phyloP scores from a whole-genome alignment of 805 yeast species.

The Brettanomyces bruxellensis region DNA sequence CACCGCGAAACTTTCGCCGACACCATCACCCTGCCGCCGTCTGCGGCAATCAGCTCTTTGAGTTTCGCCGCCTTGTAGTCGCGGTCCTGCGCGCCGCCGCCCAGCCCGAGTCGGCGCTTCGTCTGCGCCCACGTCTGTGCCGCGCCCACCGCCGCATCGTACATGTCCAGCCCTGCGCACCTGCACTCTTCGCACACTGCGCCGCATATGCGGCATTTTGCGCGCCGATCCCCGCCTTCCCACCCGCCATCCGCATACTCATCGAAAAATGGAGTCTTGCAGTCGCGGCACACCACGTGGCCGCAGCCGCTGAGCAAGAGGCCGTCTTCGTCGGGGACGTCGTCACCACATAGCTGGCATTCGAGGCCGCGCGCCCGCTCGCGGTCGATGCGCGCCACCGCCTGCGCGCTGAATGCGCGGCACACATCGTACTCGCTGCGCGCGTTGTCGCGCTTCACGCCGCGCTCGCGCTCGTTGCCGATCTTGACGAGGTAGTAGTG shows the following conservation, averaged over 20 bases:
- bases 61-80: conserved; percentile 19
- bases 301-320: conserved; percentile 58
- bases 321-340: conserved; percentile 32
- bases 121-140: conserved; percentile 16
- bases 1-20: conserved; percentile 68
- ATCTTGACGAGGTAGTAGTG: conserved; percentile 67
- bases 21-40: conserved; percentile 36
- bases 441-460: conserved; percentile 27
- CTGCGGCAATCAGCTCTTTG: conserved; percentile 19
- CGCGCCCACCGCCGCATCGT: conserved; percentile 35
- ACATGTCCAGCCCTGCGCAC: conserved; percentile 39
- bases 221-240: conserved; percentile 23
- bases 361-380: conserved; percentile 30
- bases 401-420: conserved; percentile 8
- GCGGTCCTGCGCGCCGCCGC: conserved; percentile 15
- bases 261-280: conserved; percentile 45
- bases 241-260: conserved; percentile 25
- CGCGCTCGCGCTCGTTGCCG: conserved; percentile 39
- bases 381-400: conserved; percentile 27
- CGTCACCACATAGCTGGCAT: conserved; percentile 64
- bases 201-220: conserved; percentile 52
- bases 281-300: conserved; percentile 58
- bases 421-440: conserved; percentile 19
- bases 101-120: conserved; percentile 14
- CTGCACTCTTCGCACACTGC: conserved; percentile 27